Evolutionary conservation across 1,139 yeast species (phyloP).

Genomic region (Blastobotrys arbuscula): DNA sequence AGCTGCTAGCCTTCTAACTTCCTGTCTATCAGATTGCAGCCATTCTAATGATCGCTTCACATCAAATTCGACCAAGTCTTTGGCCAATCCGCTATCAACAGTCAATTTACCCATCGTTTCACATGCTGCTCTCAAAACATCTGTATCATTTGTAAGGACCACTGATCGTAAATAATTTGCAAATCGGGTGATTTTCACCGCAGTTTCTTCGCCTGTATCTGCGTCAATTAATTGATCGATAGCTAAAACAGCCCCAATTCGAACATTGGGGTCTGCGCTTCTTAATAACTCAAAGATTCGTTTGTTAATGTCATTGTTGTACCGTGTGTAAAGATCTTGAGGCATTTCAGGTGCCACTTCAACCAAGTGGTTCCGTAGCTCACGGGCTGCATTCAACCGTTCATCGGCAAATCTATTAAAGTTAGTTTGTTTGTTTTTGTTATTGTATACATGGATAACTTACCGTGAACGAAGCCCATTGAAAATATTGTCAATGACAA

Average conservation of each 20-base stretch:
- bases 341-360: constrained; percentile 70
- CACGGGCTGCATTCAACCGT: constrained; percentile 46
- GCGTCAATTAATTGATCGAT: constrained; percentile 81
- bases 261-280: constrained; percentile 63
- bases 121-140: constrained; percentile 83
- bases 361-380: constrained; percentile 59
- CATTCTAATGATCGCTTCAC: constrained; percentile 87
- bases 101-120: constrained; percentile 83
- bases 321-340: constrained; percentile 71
- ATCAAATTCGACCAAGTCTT: constrained; percentile 90
- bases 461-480: constrained; percentile 15
- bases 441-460: neutral
- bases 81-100: constrained; percentile 81
- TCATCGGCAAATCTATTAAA: constrained; percentile 28
- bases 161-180: constrained; percentile 81
- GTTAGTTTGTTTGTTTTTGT: neutral
- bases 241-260: constrained; percentile 88
- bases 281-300: constrained; percentile 81
- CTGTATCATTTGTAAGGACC: constrained; percentile 75
- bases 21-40: constrained; percentile 80
- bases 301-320: constrained; percentile 81
- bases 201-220: constrained; percentile 69
- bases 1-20: constrained; percentile 84
- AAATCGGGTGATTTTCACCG: constrained; percentile 83
- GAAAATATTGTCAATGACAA: constrained; percentile 14